A percentile compares a stretch with the other conserved stretches of the same genome.
Conservation (phyloP, 768 basidiomycete genomes). For the Pisolithus orientalis region DNA sequence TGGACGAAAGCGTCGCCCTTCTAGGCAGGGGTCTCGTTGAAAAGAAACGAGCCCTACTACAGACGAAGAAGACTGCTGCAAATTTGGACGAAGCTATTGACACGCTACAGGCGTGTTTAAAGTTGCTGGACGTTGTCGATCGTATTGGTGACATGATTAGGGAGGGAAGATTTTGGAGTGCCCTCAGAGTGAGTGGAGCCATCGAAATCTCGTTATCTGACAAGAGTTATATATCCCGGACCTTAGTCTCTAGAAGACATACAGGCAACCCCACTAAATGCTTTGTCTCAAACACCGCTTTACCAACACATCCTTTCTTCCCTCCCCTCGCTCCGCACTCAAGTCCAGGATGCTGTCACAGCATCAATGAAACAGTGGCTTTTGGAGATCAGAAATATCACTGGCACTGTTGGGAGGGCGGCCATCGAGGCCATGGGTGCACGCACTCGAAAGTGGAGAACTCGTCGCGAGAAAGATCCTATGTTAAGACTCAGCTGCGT, state of each 20-base stretch:
- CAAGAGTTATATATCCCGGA: constrained; percentile 21
- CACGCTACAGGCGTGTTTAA: constrained; percentile 85
- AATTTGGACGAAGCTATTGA: constrained; percentile 98
- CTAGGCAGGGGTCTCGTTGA: constrained; percentile 84
- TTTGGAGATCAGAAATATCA: constrained; percentile 86
- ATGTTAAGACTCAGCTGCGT: constrained; percentile 70
- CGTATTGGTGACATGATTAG: constrained; percentile 90
- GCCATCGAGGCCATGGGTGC: constrained; percentile 88
- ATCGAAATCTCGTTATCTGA: constrained; percentile 14
- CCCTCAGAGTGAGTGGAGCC: constrained; percentile 68
- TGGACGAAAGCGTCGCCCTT: constrained; percentile 85
- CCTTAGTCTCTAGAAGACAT: constrained; percentile 91
- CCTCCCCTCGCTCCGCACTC: constrained; percentile 79
- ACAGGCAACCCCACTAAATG: constrained; percentile 81
- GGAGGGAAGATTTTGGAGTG: constrained; percentile 95
- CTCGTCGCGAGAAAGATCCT: constrained; percentile 78
- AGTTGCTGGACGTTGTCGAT: constrained; percentile 88
- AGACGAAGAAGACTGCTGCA: constrained; percentile 86
- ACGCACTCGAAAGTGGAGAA: constrained; percentile 77
- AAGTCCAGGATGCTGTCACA: constrained; percentile 91
- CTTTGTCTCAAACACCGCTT: constrained; percentile 87
- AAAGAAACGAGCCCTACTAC: constrained; percentile 86
- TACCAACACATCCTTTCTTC: constrained; percentile 90
- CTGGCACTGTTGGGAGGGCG: constrained; percentile 76
- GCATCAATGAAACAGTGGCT: constrained; percentile 97